Base-by-base conservation (phyloP, 148 eudicot species). In the Rhododendron simsii region DNA sequence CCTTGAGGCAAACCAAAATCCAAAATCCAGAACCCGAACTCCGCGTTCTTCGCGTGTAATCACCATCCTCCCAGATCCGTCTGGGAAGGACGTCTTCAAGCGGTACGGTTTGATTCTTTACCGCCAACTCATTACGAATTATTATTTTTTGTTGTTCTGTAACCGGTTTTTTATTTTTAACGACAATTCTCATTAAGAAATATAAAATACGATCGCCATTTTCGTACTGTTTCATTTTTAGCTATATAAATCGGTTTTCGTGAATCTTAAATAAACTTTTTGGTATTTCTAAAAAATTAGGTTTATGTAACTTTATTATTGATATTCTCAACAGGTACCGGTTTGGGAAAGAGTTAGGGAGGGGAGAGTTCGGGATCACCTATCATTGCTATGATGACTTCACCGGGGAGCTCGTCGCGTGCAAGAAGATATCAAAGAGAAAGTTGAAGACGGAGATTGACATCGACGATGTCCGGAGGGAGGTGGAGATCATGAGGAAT, bases 301-400 rank as follows among this genome's bases (percentile, higher is more conserved):
- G 55, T 55, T 55, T 55, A 4, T 55, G 18, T 16, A 23, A 63
- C 13, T 63, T 63, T 69, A 69, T 1, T 69, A 28, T 69, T 69
- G 73, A 26, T 65, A 28, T 69, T 69, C 16, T 69, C 16, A 26
- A 69, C 6, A 89, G 78, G 18, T 93, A 93, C n/a, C 92, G 88
- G 53, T 87, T 93, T 48, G 94, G 96, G 16, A 71, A 87, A 11
- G 96, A 93, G 89, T 90, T 93, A 8, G 94, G 96, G 2, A 87
- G 96, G 3, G 96, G 96, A 21, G 96, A 93, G 89, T 93, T 93
- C 14, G 95, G 94, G 65, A 86, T 90, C 12, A 93, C 96, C 7
- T 92, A 92, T 85, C 84, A 92, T 86, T 92, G 93, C 83, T 91
- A 93, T 7, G 93, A 93, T 30, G 91, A 90, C 65, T 47, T 80